Evolutionary conservation across 345 rosid species (phyloP).

Genomic region (Syzygium aromaticum): DNA sequence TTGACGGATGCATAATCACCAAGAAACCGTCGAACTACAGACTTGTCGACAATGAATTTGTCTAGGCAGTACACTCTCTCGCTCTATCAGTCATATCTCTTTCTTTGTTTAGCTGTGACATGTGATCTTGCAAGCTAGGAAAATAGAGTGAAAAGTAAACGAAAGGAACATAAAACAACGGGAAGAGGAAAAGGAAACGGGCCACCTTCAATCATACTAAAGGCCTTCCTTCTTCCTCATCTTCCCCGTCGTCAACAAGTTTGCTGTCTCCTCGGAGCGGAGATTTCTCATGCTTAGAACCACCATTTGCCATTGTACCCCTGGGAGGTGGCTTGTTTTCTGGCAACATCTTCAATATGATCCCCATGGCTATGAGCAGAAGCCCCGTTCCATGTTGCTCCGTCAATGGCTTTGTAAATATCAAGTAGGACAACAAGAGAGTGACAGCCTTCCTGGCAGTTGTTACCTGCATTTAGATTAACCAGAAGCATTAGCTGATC

Average conservation of each 20-base stretch:
- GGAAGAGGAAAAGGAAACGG: not conserved
- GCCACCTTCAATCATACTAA: conserved; percentile 27
- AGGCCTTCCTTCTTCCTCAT: conserved; percentile 42
- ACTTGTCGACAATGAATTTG: not conserved
- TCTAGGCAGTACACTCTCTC: not conserved
- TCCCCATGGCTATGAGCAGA: conserved; percentile 72
- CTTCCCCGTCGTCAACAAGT: not conserved
- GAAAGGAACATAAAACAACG: not conserved
- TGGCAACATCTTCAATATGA: conserved; percentile 72
- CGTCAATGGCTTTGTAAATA: conserved; percentile 84
- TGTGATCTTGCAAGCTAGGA: not conserved
- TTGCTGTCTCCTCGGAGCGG: not conserved
- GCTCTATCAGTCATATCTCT: not conserved
- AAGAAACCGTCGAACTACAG: not conserved
- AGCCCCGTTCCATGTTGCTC: conserved; percentile 79
- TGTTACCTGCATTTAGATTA: conserved; percentile 40
- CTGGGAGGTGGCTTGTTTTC: conserved; percentile 31
- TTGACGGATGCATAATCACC: not conserved
- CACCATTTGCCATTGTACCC: conserved; percentile 3
- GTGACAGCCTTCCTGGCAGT: conserved; percentile 84
- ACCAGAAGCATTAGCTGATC: not conserved
- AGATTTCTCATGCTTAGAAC: conserved; percentile 8
- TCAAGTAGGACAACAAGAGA: conserved; percentile 60
- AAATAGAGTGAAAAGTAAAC: not conserved
- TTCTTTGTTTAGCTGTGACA: not conserved